These are phyloP conservation scores for Ophiostoma perfectum DNA, from an alignment of 2,329 filamentous ascomycete genomes.

Conservation along the genomic window DNA sequence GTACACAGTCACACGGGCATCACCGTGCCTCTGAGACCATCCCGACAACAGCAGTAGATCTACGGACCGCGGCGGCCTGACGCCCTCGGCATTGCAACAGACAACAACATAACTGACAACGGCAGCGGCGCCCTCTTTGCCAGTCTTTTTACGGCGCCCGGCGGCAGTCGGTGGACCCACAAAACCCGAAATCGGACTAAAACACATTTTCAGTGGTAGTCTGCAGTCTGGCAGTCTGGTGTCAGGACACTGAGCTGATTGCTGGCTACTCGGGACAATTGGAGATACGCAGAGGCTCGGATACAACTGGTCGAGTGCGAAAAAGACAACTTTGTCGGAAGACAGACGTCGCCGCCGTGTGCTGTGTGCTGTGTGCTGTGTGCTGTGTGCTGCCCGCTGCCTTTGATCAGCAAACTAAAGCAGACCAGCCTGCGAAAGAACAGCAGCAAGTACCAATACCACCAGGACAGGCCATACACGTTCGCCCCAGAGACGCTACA, in stretches of 20 bases:
- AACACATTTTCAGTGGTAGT: not conserved
- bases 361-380: no score
- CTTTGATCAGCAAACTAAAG: not conserved
- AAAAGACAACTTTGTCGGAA: no score
- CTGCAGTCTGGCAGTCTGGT: not conserved
- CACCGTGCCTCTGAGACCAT: not conserved
- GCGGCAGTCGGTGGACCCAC: slow-evolving; percentile 20
- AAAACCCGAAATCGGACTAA: slow-evolving; percentile 15
- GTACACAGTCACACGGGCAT: not conserved
- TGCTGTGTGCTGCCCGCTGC: no score
- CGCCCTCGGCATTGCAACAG: not conserved
- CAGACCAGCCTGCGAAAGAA: not conserved
- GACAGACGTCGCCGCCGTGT: no score
- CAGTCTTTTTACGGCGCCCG: slow-evolving; percentile 12
- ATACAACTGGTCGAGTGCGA: no score
- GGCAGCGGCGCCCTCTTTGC: not conserved
- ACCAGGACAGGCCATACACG: not conserved
- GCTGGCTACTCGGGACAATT: no score
- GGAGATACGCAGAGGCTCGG: no score
- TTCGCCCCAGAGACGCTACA: not conserved
- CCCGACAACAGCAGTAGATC: not conserved
- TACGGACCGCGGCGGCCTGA: not conserved
- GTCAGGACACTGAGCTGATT: not conserved
- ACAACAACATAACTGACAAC: not conserved
- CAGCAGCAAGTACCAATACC: not conserved